These are phyloP conservation scores for Dactylellina leptospora DNA, from an alignment of 2,329 filamentous ascomycete species.

Conservation along the genomic window DNA sequence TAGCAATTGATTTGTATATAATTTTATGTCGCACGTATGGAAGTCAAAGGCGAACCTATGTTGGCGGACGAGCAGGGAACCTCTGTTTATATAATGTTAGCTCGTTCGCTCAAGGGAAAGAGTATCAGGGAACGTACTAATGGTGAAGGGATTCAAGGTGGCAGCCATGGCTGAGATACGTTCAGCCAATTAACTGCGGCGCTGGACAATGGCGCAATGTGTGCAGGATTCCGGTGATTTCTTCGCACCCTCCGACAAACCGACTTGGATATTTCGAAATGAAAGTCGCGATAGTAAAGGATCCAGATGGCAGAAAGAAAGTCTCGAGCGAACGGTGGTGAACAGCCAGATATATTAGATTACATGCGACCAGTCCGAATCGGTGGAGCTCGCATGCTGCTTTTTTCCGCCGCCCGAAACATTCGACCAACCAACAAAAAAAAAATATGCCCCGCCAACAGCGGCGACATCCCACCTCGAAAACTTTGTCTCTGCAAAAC, in stretches of 20 bases:
- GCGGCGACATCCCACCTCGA: neutral
- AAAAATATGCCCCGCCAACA: conserved; percentile 32
- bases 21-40: neutral
- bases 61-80: conserved; percentile 96
- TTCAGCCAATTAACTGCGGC: conserved; percentile 20
- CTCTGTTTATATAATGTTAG: conserved; percentile 65
- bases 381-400: conserved; percentile 51
- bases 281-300: neutral
- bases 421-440: conserved; percentile 16
- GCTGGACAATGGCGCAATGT: conserved; percentile 29
- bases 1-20: conserved; percentile 16
- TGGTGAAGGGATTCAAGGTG: conserved; percentile 28
- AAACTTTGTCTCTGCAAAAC: neutral
- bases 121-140: conserved; percentile 36
- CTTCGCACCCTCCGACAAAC: too few relatives aligned
- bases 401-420: conserved; percentile 2
- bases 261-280: too few relatives aligned
- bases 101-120: neutral
- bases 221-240: too few relatives aligned
- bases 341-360: neutral
- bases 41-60: conserved; percentile 75
- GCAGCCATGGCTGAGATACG: conserved; percentile 16
- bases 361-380: conserved; percentile 33
- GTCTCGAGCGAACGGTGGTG: conserved; percentile 3
- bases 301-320: conserved; percentile 7